Evolutionary conservation across 495 filamentous ascomycete genomes (phyloP).

Genomic region (Podospora anserina): DNA sequence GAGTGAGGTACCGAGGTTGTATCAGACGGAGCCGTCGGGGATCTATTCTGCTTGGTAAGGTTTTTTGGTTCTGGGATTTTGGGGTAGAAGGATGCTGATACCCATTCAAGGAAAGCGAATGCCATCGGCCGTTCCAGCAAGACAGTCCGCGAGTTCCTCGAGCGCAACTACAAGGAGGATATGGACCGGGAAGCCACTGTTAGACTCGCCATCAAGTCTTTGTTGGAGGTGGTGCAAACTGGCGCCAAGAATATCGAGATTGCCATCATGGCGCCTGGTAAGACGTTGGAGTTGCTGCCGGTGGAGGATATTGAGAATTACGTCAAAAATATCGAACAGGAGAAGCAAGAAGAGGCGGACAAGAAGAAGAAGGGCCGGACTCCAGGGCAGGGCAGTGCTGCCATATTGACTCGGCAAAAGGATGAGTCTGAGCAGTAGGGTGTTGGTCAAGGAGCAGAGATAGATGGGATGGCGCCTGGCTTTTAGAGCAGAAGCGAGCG

Average conservation of each 20-base stretch:
- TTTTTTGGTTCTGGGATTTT: background rate
- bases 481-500: slow-evolving; percentile 1
- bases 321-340: slow-evolving; percentile 96
- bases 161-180: slow-evolving; percentile 94
- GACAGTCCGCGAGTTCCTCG: slow-evolving; percentile 95
- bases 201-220: slow-evolving; percentile 93
- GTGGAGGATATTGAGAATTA: slow-evolving; percentile 93
- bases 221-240: slow-evolving; percentile 96
- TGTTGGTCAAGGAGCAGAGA: background rate
- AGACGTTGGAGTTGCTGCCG: slow-evolving; percentile 87
- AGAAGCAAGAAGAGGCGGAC: slow-evolving; percentile 97
- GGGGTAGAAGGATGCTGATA: background rate
- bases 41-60: slow-evolving; percentile 96
- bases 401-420: slow-evolving; percentile 66
- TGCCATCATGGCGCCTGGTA: slow-evolving; percentile 95
- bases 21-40: slow-evolving; percentile 96
- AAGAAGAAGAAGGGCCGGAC: slow-evolving; percentile 89
- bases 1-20: slow-evolving; percentile 78
- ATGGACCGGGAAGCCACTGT: slow-evolving; percentile 98
- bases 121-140: slow-evolving; percentile 97
- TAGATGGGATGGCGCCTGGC: background rate
- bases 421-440: slow-evolving; percentile 41
- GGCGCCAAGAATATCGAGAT: slow-evolving; percentile 99
- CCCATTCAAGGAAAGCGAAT: slow-evolving; percentile 83
- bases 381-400: slow-evolving; percentile 70